A percentile compares a stretch with the other conserved stretches of the same genome.
Evolutionary conservation across 2,329 filamentous ascomycete genomes (phyloP).

Genomic region (Cadophora gregata): DNA sequence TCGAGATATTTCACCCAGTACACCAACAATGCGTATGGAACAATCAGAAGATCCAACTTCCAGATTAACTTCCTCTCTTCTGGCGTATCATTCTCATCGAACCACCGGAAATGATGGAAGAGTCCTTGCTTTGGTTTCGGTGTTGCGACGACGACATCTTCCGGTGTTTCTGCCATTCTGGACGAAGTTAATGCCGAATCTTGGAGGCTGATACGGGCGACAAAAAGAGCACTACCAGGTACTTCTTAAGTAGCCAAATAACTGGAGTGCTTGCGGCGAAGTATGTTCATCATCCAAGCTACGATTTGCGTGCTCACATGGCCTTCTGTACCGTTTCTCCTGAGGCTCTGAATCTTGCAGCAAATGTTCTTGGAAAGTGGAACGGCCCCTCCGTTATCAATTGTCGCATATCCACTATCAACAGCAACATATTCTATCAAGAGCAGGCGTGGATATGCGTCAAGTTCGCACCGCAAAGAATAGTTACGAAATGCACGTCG

Average conservation of each 20-base stretch:
- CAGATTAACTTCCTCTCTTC: slow-evolving; percentile 11
- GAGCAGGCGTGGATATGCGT: background rate
- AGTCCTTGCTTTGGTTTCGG: background rate
- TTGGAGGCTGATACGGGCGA: background rate
- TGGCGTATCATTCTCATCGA: slow-evolving; percentile 3
- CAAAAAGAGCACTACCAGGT: background rate
- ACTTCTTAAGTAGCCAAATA: background rate
- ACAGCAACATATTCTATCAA: background rate
- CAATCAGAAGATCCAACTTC: slow-evolving; percentile 1
- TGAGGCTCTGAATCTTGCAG: background rate
- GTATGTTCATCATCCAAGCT: background rate
- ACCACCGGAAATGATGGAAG: background rate
- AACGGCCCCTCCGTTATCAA: background rate
- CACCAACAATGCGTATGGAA: background rate
- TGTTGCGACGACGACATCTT: background rate
- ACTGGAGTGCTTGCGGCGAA: background rate
- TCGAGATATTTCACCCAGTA: background rate
- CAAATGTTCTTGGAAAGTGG: background rate
- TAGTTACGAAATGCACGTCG: background rate
- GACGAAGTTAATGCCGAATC: background rate
- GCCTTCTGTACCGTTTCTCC: background rate
- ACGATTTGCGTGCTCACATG: background rate
- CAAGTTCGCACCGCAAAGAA: background rate
- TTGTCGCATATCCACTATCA: background rate
- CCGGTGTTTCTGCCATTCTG: background rate